These are phyloP conservation scores for Phoma sp. DNA, from an alignment of 2,329 filamentous ascomycete species.

Conservation along the genomic window DNA sequence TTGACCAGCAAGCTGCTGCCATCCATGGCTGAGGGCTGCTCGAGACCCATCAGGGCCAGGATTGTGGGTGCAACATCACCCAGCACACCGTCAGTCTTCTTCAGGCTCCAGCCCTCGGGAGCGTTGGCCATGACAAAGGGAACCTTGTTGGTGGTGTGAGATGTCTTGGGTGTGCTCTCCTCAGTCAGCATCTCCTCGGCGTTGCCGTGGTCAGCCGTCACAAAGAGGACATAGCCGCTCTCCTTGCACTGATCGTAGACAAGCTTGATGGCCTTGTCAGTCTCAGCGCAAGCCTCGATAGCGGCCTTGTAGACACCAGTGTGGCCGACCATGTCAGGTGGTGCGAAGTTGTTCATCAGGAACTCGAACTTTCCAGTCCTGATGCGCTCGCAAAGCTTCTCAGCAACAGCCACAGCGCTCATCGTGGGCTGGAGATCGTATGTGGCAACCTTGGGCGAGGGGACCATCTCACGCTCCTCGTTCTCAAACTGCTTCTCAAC, in stretches of 20 bases:
- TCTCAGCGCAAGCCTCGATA: slow-evolving; percentile 80
- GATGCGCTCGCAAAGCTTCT: slow-evolving; percentile 88
- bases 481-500: slow-evolving; percentile 95
- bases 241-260: slow-evolving; percentile 95
- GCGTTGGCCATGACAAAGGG: slow-evolving; percentile 98
- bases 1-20: slow-evolving; percentile 83
- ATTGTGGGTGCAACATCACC: slow-evolving; percentile 97
- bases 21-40: slow-evolving; percentile 91
- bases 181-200: slow-evolving; percentile 99
- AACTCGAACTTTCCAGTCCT: slow-evolving; percentile 88
- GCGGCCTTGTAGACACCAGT: slow-evolving; percentile 97
- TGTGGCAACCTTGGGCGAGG: slow-evolving; percentile 92
- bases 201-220: slow-evolving; percentile 95
- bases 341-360: slow-evolving; percentile 99
- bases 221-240: slow-evolving; percentile 89
- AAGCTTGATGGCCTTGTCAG: slow-evolving; percentile 90
- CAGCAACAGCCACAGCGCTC: slow-evolving; percentile 87
- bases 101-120: slow-evolving; percentile 84
- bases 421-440: slow-evolving; percentile 96
- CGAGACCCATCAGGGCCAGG: slow-evolving; percentile 86
- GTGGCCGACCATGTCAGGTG: slow-evolving; percentile 99
- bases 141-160: slow-evolving; percentile 97
- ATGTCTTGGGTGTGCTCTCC: slow-evolving; percentile 96
- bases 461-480: slow-evolving; percentile 91
- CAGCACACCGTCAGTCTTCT: slow-evolving; percentile 85